Base-by-base conservation (phyloP, 1,284 basidiomycete species). In the Phylloporus sp. region DNA sequence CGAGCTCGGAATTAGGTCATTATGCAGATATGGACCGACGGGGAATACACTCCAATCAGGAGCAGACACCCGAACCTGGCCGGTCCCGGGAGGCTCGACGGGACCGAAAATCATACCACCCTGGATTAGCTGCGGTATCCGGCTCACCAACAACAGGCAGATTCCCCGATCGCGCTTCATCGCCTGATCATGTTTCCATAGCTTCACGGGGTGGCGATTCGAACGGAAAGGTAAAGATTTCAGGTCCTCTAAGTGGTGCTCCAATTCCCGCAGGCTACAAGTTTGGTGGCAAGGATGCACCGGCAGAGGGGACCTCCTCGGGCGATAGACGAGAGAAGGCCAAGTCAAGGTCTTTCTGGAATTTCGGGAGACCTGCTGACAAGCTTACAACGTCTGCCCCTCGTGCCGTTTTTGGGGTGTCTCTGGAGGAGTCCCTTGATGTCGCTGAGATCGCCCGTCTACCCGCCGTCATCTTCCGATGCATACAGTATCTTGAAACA, bases 401-500 rank as follows among this genome's bases (percentile, higher is more conserved):
- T 62, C 86, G 93, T 69, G 90, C 93, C 0, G 95, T 99, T 19
- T 99, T 99, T 80, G 96, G 94, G 35, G 92, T 98, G 8, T 86
- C 94, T 5, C 82, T 99, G 35, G 88, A 93, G 66, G 96, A 98
- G 68, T 93, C 96, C 3, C 88, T 99, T 39, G 92, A 94, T 5
- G 89, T 98, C 43, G 93, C 94, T 8, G 89, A 94, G 77, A 94
- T 98, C 67, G 94, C 93, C 63, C 92, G 93, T 72, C 85, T 99
- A 25, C 98, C 97, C 1, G 95, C 96, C 5, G 94, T 99, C 68
- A 93, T 98, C 41, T 99, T 97, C 84, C 90, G 97, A 65, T 95
- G 94, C 74, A 95, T 97, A 73, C 90, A 95, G 75, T 97, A 95
- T 81, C 83, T 97, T 65, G 94, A 97, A 83, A 88, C 90, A 43